Conservation (phyloP, 768 basidiomycete genomes). For the Suillus bovinus region DNA sequence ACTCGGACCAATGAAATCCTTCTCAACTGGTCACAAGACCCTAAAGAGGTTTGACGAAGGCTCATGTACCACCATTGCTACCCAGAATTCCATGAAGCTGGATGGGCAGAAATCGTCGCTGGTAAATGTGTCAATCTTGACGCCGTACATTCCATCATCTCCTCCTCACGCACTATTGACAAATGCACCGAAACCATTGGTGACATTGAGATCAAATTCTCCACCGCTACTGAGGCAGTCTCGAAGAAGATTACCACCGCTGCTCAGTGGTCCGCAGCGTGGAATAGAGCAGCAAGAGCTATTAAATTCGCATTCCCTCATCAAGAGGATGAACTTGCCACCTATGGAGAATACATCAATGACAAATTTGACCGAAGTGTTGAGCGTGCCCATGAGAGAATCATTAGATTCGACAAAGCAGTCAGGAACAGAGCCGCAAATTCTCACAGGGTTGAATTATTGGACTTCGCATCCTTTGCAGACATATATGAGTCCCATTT, state of each 20-base stretch:
- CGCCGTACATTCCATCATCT: too few relatives aligned
- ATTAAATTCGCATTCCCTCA: conserved; percentile 28
- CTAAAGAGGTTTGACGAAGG: too few relatives aligned
- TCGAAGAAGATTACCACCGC: neutral
- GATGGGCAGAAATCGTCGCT: too few relatives aligned
- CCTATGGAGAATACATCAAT: conserved; percentile 28
- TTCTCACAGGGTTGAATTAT: conserved; percentile 17
- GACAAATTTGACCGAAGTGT: conserved; percentile 21
- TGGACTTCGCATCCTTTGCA: conserved; percentile 15
- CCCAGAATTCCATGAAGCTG: too few relatives aligned
- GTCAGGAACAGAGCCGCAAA: conserved; percentile 26
- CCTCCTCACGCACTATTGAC: too few relatives aligned
- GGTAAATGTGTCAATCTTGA: too few relatives aligned
- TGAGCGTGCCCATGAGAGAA: conserved; percentile 7
- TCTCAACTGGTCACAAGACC: too few relatives aligned
- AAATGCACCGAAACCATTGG: conserved; percentile 14
- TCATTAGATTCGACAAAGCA: conserved; percentile 34
- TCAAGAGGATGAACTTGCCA: conserved; percentile 24
- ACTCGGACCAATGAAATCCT: too few relatives aligned
- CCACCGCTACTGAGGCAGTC: conserved; percentile 1
- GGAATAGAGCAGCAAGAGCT: conserved; percentile 18
- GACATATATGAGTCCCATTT: neutral
- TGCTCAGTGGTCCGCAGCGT: neutral
- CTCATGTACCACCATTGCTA: too few relatives aligned
- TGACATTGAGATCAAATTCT: conserved; percentile 15